Evolutionary conservation across 257 asterid genomes (phyloP), one percentile per base, ranked within the genome.

Genomic region (Solanum infundibuliforme): DNA sequence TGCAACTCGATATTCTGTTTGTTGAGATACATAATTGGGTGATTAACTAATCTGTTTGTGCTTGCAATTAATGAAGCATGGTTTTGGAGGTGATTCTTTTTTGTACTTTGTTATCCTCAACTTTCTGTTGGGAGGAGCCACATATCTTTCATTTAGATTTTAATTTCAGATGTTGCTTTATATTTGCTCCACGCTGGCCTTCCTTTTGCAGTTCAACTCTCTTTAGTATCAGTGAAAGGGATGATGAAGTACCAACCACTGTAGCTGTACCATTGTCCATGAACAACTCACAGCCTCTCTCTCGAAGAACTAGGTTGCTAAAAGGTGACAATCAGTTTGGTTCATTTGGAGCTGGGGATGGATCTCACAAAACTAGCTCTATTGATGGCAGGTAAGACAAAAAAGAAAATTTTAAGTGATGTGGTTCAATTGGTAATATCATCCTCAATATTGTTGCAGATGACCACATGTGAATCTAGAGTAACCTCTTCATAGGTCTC

Each of bases 221-320:
- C 90, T 90, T 94, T 82, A 91, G 90, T 89, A 87, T 94, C 83
- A 92, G 89, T 92, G 99, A 94, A 90, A 90, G 88, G 75, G 98
- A 96, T 86, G 99, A 94, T 89, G 93, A 92, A 87, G 88, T 94
- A 89, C 98, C 98, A 89, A 93, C 97, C 73, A 88, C 94, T 18
- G 87, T 92, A 43, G 92, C 96, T 84, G 84, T 91, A 88, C 86
- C 94, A 71, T 88, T 92, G 87, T 95, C 98, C 88, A 88, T 89
- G 91, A 93, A 87, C 89, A 94, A 92, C 91, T 89, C 96, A 62
- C 98, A 90, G 86, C 83, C 98, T 88, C 96, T 93, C 81, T 96
- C 99, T 62, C 94, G 99, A 92, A 97, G 99, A 93, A 97, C 99
- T 87, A 95, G 99, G 92, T 90, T 86, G 82, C 89, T 90, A 87